These are phyloP conservation scores for Sphenostylis stenocarpa DNA, from an alignment of 306 rosid genomes.

Conservation along the genomic window DNA sequence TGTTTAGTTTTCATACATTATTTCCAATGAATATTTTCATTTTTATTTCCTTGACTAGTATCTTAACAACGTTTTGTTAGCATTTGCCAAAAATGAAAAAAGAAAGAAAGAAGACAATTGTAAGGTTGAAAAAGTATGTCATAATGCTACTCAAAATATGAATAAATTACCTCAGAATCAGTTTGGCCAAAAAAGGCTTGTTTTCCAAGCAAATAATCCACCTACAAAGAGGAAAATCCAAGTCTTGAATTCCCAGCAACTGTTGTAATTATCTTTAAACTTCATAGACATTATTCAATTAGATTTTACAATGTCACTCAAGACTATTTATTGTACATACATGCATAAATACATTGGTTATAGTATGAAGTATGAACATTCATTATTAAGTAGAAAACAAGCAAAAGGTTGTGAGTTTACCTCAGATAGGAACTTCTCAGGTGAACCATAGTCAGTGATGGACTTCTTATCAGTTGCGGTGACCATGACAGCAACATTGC, in stretches of 20 bases:
- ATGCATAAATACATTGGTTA: not conserved
- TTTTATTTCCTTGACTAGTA: not conserved
- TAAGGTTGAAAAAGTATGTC: not conserved
- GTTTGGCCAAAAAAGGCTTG: conserved; percentile 87
- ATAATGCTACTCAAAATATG: not conserved
- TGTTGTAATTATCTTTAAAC: not conserved
- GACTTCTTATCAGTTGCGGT: conserved; percentile 78
- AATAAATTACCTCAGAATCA: conserved; percentile 71
- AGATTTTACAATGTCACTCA: not conserved
- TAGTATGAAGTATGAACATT: not conserved
- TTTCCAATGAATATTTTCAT: not conserved
- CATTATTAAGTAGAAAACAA: conserved; percentile 1
- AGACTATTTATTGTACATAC: not conserved
- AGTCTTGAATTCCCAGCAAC: conserved; percentile 10
- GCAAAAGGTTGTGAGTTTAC: conserved; percentile 27
- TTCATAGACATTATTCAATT: not conserved
- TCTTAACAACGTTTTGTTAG: not conserved
- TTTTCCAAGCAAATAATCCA: conserved; percentile 85
- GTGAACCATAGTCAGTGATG: conserved; percentile 86
- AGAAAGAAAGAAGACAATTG: not conserved
- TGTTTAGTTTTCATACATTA: not conserved
- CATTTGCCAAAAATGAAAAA: not conserved
- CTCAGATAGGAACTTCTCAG: conserved; percentile 67
- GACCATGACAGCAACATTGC: conserved; percentile 62
- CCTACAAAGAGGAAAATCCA: conserved; percentile 50